phyloP scores from a whole-genome alignment of 2,329 filamentous ascomycete species.

The Venturia carpophila region DNA sequence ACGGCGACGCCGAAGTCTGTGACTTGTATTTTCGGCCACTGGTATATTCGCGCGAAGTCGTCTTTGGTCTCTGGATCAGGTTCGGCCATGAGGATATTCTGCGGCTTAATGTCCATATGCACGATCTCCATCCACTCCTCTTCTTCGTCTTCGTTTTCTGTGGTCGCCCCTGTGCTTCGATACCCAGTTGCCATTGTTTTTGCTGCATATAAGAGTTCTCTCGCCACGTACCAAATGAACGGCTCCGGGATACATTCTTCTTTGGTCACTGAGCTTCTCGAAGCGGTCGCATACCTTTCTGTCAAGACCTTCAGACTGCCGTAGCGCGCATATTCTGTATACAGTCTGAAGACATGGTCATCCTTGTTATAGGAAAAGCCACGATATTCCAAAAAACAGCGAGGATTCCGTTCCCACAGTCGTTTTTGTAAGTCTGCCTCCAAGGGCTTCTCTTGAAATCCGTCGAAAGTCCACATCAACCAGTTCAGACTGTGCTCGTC shows the following conservation, averaged over 20 bases:
- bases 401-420: background rate
- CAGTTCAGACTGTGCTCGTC: background rate
- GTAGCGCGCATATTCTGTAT: background rate
- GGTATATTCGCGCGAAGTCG: background rate
- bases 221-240: slow-evolving; percentile 8
- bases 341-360: background rate
- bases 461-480: background rate
- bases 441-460: background rate
- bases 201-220: background rate
- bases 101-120: slow-evolving; percentile 5
- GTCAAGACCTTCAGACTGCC: background rate
- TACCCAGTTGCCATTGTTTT: slow-evolving; percentile 4
- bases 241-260: background rate
- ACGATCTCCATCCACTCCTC: background rate
- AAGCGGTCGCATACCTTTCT: background rate
- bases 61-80: slow-evolving; percentile 2
- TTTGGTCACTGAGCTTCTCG: background rate
- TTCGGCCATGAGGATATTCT: slow-evolving; percentile 1
- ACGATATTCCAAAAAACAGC: background rate
- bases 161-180: background rate
- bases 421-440: background rate
- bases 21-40: background rate
- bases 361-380: background rate
- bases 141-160: background rate
- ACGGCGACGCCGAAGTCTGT: slow-evolving; percentile 2